Evolutionary conservation across 805 yeast species (phyloP).

Genomic region (Zygosaccharomyces bailii): DNA sequence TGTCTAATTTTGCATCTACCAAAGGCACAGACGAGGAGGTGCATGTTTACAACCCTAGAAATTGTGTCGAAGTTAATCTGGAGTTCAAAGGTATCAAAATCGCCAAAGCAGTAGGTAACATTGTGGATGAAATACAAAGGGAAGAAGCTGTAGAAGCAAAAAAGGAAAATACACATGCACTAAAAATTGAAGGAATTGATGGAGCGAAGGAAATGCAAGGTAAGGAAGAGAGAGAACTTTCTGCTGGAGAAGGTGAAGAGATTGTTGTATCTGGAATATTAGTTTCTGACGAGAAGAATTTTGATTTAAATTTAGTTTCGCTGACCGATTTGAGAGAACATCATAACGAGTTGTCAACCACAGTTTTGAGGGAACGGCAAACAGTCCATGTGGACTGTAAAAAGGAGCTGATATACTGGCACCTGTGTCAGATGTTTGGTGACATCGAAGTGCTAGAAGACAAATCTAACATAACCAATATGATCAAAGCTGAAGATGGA

Average conservation of each 20-base stretch:
- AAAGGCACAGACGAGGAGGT: constrained; percentile 88
- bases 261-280: constrained; percentile 70
- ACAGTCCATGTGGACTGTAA: constrained; percentile 75
- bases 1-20: constrained; percentile 77
- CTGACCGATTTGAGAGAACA: constrained; percentile 86
- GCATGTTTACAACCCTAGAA: constrained; percentile 86
- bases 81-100: constrained; percentile 79
- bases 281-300: constrained; percentile 74
- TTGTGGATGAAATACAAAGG: constrained; percentile 46
- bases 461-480: constrained; percentile 39
- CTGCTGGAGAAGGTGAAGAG: constrained; percentile 35
- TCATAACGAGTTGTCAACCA: constrained; percentile 74
- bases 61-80: constrained; percentile 74
- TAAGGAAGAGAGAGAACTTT: constrained; percentile 41
- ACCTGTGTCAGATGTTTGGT: constrained; percentile 94
- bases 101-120: constrained; percentile 68
- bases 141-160: constrained; percentile 31
- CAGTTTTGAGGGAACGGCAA: constrained; percentile 80
- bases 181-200: constrained; percentile 54
- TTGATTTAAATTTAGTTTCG: constrained; percentile 77
- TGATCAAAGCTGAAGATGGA: constrained; percentile 10
- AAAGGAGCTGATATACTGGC: constrained; percentile 79
- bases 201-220: constrained; percentile 64
- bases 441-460: constrained; percentile 61
- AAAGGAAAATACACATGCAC: constrained; percentile 8